phyloP scores from a whole-genome alignment of 2,329 filamentous ascomycete genomes.

The Clarireedia homoeocarpa region DNA sequence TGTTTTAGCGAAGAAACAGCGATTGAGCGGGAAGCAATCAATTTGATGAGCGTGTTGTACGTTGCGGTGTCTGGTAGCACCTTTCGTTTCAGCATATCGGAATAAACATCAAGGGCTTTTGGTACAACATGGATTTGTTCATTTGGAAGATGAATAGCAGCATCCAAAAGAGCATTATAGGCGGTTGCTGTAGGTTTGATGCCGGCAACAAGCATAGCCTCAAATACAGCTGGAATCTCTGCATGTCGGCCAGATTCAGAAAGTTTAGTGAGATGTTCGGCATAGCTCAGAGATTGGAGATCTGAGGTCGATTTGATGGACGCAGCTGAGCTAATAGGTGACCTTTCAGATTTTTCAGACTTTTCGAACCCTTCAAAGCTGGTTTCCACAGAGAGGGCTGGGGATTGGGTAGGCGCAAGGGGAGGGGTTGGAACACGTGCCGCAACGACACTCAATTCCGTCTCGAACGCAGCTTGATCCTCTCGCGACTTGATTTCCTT shows the following conservation, averaged over 20 bases:
- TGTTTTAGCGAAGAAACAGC: constrained; percentile 69
- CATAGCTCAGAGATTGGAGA: constrained; percentile 61
- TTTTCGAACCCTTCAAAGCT: constrained; percentile 37
- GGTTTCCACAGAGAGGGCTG: constrained; percentile 23
- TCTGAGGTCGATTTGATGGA: constrained; percentile 44
- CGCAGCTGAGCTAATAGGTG: constrained; percentile 47
- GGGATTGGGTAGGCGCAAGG: constrained; percentile 18
- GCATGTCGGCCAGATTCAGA: constrained; percentile 65
- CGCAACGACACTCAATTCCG: constrained; percentile 27
- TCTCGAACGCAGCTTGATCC: constrained; percentile 33
- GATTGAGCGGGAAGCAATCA: constrained; percentile 73
- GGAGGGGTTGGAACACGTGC: constrained; percentile 26
- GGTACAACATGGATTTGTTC: constrained; percentile 78
- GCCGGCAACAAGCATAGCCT: constrained; percentile 77
- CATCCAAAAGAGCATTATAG: constrained; percentile 86
- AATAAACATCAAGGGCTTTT: constrained; percentile 90
- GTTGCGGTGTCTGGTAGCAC: constrained; percentile 77
- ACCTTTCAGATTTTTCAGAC: constrained; percentile 29
- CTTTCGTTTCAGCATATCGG: constrained; percentile 86
- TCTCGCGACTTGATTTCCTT: constrained; percentile 56
- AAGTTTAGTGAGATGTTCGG: constrained; percentile 70
- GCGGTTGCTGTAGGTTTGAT: constrained; percentile 73
- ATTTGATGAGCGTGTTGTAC: constrained; percentile 77
- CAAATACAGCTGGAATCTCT: constrained; percentile 86
- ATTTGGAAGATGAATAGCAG: constrained; percentile 73